Evolutionary conservation across 768 basidiomycete species (phyloP), one percentile per base, ranked within the genome.

Genomic region (Kwoniella sp.): DNA sequence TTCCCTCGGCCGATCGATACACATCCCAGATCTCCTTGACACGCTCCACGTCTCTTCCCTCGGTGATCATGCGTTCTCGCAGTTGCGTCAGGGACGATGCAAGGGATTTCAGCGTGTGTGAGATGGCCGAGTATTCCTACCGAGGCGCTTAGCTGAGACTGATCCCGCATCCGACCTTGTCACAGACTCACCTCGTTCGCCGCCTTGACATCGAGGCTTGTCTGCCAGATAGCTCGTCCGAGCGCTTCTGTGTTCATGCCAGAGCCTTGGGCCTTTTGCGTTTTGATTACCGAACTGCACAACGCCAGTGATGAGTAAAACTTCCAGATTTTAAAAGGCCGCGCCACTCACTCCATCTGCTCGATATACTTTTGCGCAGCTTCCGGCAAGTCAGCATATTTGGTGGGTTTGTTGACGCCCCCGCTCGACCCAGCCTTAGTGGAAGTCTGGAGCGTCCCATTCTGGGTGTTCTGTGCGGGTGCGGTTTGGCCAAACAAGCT

Each of bases 161-260:
- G 7, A 23, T 7, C 12, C 23, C 12, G 37, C 37, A 20, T 7
- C 12, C 25, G 3, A 14, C 29, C 6, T 34, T 14, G 23, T 25
- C 23, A 25, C 14, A 38, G 41, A 25, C 62, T 41, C 36, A 63
- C 67, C 46, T 66, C 67, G 12, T 52, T 56, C 3, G 65, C 63
- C 10, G 59, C 53, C 37, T 60, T 65, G 43, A 67, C 52, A 38
- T 65, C 65, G 1, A 45, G 29, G 17, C 57, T 50, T 0, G 65
- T 67, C 36, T 65, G 60, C 56, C 55, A 60, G n/a, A 70, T 67
- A 0, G 63, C 69, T 50, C 57, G 19, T 28, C 68, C 68, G 8
- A 70, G 43, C 9, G 38, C 55, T 41, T 62, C 68, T 20, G 45
- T 56, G 26, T 63, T 55, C 17, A 65, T 56, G 5, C 60, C 61